Evolutionary conservation across 306 rosid genomes (phyloP), one percentile per base, ranked within the genome.

Genomic region (Notholithocarpus densiflorus): DNA sequence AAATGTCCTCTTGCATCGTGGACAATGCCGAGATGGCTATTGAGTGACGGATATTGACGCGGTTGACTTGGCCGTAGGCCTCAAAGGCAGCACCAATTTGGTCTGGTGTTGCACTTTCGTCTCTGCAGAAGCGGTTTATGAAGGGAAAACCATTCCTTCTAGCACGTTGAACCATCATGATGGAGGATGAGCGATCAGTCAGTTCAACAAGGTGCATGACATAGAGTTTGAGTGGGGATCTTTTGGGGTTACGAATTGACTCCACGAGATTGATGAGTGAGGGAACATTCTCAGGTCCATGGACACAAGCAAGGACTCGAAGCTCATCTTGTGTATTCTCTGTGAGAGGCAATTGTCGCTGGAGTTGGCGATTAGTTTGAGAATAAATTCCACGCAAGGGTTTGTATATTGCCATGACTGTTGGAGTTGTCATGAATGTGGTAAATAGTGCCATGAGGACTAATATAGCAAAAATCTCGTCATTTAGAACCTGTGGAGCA

Each of bases 361-460:
- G 23, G 5, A 29, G 18, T 7, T 9, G 45, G 45, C 70, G 48
- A 5, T n/a, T 56, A 18, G 9, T 31, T 66, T 31, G 77, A 59
- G 78, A 48, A 65, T 73, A 45, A 45, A 56, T 20, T 6, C 72
- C 23, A 51, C 48, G 75, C 5, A 76, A 54, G 15, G 87, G 87
- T 77, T 77, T 83, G 4, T 86, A 77, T 74, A 83, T 77, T 68
- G 84, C 83, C 56, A 74, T 66, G 1, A 86, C 83, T 0, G 34
- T 37, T 18, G 87, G 89, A n/a, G 89, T 83, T 56, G 89, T 86
- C 13, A 86, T 62, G 85, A 86, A 86, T 75, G 87, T 86, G 4
- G 89, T 86, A 72, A 86, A 82, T 2, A 83, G 83, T 31, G 89
- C 87, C 89, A 82, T 83, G 56, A 86, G 83, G 60, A 86, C 89